These are phyloP conservation scores for Aspergillus japonicus DNA, from an alignment of 2,329 filamentous ascomycete genomes.

Conservation along the genomic window DNA sequence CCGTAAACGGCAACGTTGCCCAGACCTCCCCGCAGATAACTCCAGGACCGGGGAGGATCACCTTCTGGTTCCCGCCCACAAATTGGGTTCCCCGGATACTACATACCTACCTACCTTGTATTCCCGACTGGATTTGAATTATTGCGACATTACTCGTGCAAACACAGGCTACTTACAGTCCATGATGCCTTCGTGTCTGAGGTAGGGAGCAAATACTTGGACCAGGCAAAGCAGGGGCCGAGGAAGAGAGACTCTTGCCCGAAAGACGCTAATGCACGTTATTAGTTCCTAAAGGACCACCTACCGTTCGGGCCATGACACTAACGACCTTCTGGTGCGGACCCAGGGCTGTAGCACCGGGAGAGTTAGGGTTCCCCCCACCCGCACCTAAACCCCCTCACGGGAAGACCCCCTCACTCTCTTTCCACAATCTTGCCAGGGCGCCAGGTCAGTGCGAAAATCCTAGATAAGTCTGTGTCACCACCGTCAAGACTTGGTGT, in stretches of 20 bases:
- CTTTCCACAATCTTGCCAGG: not conserved
- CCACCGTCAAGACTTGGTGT: not conserved
- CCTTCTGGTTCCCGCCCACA: not conserved
- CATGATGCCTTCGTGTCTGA: too few relatives aligned
- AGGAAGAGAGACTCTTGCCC: conserved; percentile 18
- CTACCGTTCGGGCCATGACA: conserved; percentile 17
- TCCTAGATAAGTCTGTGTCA: not conserved
- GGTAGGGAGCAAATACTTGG: not conserved
- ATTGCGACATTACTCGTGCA: not conserved
- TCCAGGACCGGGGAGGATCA: conserved; percentile 14
- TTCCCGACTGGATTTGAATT: not conserved
- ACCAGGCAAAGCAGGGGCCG: not conserved
- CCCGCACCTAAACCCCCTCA: conserved; percentile 14
- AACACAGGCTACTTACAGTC: not conserved
- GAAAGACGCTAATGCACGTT: conserved; percentile 40
- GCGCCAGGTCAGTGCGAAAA: not conserved
- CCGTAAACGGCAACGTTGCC: conserved; percentile 13
- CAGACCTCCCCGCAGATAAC: conserved; percentile 17
- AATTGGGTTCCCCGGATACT: not conserved
- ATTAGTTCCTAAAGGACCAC: conserved; percentile 24
- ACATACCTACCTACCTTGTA: not conserved
- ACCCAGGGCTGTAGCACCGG: conserved; percentile 40
- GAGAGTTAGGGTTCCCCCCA: conserved; percentile 30
- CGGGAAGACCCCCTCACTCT: conserved; percentile 16
- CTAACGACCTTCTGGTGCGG: conserved; percentile 16